Evolutionary conservation across 495 filamentous ascomycete genomes (phyloP).

Genomic region (Aspergillus ellipticus): DNA sequence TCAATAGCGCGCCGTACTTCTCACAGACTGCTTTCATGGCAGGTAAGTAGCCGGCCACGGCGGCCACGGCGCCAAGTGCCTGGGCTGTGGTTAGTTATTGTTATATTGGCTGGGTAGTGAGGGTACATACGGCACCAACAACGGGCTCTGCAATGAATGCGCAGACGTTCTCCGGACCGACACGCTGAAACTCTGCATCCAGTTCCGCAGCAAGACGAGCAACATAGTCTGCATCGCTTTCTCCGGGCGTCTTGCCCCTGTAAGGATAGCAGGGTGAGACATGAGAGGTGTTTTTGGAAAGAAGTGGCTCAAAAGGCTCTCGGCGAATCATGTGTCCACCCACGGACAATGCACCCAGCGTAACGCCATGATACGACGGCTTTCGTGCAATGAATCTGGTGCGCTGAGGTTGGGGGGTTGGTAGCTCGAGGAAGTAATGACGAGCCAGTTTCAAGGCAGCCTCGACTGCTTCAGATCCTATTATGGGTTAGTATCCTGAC

Average conservation of each 20-base stretch:
- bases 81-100: conserved; percentile 8
- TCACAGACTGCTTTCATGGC: conserved; percentile 61
- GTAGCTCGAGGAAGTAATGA: conserved; percentile 58
- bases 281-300: conserved; percentile 56
- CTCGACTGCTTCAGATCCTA: conserved; percentile 70
- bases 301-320: conserved; percentile 62
- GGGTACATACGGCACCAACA: conserved; percentile 32
- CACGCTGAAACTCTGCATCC: conserved; percentile 66
- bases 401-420: conserved; percentile 43
- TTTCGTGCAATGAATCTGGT: conserved; percentile 62
- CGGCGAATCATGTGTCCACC: conserved; percentile 62
- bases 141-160: conserved; percentile 76
- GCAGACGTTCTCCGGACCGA: conserved; percentile 68
- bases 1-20: conserved; percentile 62
- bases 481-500: not conserved
- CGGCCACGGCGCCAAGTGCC: conserved; percentile 59
- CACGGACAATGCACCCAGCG: conserved; percentile 60
- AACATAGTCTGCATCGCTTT: conserved; percentile 52
- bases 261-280: conserved; percentile 72
- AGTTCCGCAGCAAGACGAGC: conserved; percentile 61
- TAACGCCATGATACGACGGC: conserved; percentile 74
- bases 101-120: not conserved
- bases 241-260: conserved; percentile 45
- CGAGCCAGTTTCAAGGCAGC: conserved; percentile 61
- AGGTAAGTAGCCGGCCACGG: conserved; percentile 60